Conservation (phyloP, 371 early-diverging fungal species). For the Mucor lusitanicus region DNA sequence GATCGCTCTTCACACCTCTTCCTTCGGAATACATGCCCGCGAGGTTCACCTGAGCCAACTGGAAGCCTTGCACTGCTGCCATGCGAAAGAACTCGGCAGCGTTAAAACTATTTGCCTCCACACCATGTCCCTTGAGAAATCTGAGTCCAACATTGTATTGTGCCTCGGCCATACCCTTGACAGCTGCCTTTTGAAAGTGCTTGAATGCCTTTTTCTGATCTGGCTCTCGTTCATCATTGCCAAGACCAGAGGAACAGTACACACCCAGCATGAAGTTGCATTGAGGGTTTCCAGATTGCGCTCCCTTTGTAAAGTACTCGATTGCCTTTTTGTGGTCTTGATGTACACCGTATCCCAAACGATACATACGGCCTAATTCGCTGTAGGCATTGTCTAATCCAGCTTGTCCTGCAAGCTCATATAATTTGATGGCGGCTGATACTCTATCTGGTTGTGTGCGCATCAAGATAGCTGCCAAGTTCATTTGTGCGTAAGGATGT, state of each 20-base stretch:
- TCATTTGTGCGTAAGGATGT: slow-evolving; percentile 53
- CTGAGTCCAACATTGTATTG: slow-evolving; percentile 51
- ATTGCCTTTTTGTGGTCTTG: slow-evolving; percentile 49
- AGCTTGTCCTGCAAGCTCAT: slow-evolving; percentile 42
- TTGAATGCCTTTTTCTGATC: slow-evolving; percentile 50
- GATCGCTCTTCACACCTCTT: slow-evolving; percentile 40
- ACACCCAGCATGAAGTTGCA: slow-evolving; percentile 55
- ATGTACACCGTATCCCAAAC: slow-evolving; percentile 47
- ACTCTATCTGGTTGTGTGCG: slow-evolving; percentile 38
- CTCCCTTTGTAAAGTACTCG: slow-evolving; percentile 44
- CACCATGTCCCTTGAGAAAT: slow-evolving; percentile 46
- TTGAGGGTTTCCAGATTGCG: slow-evolving; percentile 36
- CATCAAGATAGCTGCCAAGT: slow-evolving; percentile 49
- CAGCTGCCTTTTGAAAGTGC: slow-evolving; percentile 50
- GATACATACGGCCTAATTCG: slow-evolving; percentile 52
- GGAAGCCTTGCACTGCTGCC: slow-evolving; percentile 50
- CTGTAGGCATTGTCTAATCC: slow-evolving; percentile 40
- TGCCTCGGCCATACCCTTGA: slow-evolving; percentile 51
- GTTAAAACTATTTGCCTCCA: slow-evolving; percentile 38
- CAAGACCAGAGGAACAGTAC: slow-evolving; percentile 37
- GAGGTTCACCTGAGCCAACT: slow-evolving; percentile 45
- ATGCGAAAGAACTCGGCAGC: slow-evolving; percentile 51
- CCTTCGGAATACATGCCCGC: slow-evolving; percentile 52
- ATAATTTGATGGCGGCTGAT: slow-evolving; percentile 38
- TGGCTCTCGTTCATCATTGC: slow-evolving; percentile 20